Base-by-base conservation (phyloP, 768 basidiomycete genomes). In the Dentipellis sp. region DNA sequence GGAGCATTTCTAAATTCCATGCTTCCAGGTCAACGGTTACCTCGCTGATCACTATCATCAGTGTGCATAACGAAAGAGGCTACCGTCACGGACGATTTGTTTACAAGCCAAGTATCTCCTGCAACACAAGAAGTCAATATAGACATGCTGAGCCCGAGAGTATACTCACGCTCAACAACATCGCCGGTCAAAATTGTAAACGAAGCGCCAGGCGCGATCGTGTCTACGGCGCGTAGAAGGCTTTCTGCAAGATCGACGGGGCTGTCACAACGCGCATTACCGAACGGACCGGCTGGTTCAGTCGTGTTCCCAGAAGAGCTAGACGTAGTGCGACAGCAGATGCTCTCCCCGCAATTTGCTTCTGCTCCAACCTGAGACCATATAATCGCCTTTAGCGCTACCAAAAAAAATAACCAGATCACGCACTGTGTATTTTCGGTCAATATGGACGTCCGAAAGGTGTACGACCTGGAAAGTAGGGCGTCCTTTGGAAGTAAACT, bases 101-200 rank as follows among this genome's bases (percentile, higher is more conserved):
- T 69, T 6, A 78, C 69, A 16, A 74, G 64, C 81, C 81, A 82
- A 14, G 79, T 70, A 5, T 77, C 75, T 56, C 74, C 79, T 80
- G 57, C 55, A 10, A 57, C 29, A 35, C 4, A 17, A 12, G 36
- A 54, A 7, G 50, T 52, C 48, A 36, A n/a, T 29, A 40, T 17
- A 10, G 23, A 51, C 21, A 37, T 0, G 16, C 42, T 22, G 10
- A 21, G 7, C 16, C 16, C 6, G 21, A 2, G 47, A 50, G 36
- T 34, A 21, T 4, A 55, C 66, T 52, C 51, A 80, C 81, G 78
- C 67, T 83, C 82, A 4, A 83, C 75, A 6, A 83, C 78, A 63
- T 84, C 83, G 6, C 83, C 84, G 2, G 83, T 86, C 61, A 84
- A 84, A 36, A 86, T 75, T 4, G 78, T 74, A 63, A 82, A 83